Base-by-base conservation (phyloP, 1,284 basidiomycete genomes). In the Moesziomyces sp. region DNA sequence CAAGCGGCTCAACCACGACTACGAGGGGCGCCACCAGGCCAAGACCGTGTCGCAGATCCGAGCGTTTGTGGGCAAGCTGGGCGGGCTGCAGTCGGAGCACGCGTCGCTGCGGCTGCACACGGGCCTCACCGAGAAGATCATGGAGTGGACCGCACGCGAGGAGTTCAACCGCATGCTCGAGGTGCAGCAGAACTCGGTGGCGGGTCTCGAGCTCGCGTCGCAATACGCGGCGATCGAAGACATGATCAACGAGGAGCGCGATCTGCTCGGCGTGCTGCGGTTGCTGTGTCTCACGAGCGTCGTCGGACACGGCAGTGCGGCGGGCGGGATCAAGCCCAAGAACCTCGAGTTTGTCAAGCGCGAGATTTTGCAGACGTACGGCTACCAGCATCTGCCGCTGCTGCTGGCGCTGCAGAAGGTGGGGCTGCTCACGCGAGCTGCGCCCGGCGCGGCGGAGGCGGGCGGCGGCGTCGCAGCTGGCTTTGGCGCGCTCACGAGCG, bases 101-200 rank as follows among this genome's bases (percentile, higher is more conserved):
- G 92, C 95, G 80, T 90, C 91, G 43, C 85, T 99, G 67, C 88
- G 92, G 59, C 86, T 98, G 56, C 96, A 99, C 84, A 99, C 94
- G 51, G 91, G 91, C 16, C 84, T 99, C 42, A 94, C 94, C n/a
- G 97, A 99, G 85, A 86, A 93, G 82, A 88, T 99, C 46, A 90
- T 95, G 76, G 89, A 91, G 14, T 87, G 91, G 72, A 98, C 95
- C 2, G 88, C 89, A 58, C 51, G 71, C 23, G 92, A 96, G 43
- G 87, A 91, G 55, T 99, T 99, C 86, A 94, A 94, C 85, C 91
- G 90, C 80, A 91, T 91, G 21, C 87, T 99, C 11, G 96, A 99
- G 86, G 92, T 97, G 19, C 96, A 99, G 83, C 97, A 99, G 85
- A 98, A 98, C 84, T 88, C 97, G 28, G 89, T 99, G 16, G 93